These are phyloP conservation scores for Acanthamoeba triangularis DNA, from an alignment of 208 protist species.

Conservation along the genomic window DNA sequence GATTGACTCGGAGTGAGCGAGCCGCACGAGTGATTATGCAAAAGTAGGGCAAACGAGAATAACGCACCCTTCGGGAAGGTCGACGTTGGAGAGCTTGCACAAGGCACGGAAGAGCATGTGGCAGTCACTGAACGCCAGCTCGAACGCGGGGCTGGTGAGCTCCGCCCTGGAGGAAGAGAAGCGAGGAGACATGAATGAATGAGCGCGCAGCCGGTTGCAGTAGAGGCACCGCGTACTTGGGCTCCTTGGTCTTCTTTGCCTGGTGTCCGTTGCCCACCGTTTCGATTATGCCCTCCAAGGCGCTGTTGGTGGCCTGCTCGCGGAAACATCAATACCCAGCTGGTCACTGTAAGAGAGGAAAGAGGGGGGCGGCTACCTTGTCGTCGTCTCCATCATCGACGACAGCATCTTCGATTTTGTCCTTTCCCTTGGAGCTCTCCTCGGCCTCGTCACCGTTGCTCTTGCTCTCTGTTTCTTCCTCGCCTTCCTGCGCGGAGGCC, in stretches of 20 bases:
- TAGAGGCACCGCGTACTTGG: not conserved
- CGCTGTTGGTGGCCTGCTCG: not conserved
- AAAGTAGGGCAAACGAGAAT: no score
- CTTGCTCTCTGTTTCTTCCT: not conserved
- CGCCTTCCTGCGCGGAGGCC: not conserved
- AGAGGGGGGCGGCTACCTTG: not conserved
- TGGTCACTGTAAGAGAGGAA: not conserved
- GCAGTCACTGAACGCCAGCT: slow-evolving; percentile 79
- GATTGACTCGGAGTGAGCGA: slow-evolving; percentile 25
- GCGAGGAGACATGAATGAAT: not conserved
- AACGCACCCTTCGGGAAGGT: slow-evolving; percentile 81
- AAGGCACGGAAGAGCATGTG: slow-evolving; percentile 88
- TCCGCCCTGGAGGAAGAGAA: not conserved
- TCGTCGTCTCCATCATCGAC: not conserved
- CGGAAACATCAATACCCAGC: not conserved
- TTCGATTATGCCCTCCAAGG: slow-evolving; percentile 28
- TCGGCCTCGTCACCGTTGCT: not conserved
- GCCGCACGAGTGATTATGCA: slow-evolving; percentile 29
- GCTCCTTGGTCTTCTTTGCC: slow-evolving; percentile 17
- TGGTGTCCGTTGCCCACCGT: not conserved
- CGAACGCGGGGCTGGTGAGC: slow-evolving; percentile 15
- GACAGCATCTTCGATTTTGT: not conserved
- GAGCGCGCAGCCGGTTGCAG: not conserved
- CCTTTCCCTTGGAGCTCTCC: not conserved
- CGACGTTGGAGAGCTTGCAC: slow-evolving; percentile 90